Base-by-base conservation (phyloP, 345 rosid species). In the Linum trigynum region DNA sequence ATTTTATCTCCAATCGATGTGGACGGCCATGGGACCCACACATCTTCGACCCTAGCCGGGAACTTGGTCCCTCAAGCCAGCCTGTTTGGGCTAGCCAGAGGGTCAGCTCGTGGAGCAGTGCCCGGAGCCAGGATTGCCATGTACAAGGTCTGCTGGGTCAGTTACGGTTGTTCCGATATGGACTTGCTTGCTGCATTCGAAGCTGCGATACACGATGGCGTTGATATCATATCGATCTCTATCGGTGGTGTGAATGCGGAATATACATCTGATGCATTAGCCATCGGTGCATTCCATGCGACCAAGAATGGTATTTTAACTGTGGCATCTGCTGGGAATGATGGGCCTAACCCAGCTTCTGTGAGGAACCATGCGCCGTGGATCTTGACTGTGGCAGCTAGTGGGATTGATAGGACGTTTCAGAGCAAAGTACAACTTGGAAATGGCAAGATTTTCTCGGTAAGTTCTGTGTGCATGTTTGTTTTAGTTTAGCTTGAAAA, bases 331-430 rank as follows among this genome's bases (percentile, higher is more conserved):
- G 96, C 87, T 17, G 98, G 98, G 2, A 92, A 92, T 59, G 71
- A 80, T 14, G 98, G 97, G 7, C 97, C 98, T 0, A 62, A 50
- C 48, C 42, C 73, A 32, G 85, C 71, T 2, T 69, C 71, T 2
- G 81, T 92, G 5, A 71, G 74, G 6, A 92, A 92, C 78, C 86
- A 85, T 45, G 91, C 96, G 5, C 98, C 98, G 2, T 92, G 97
- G 98, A 69, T 90, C 12, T 15, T 92, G 63, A 92, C 98, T 0
- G 97, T 86, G 40, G 98, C 90, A 0, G 98, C 98, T 10, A 90
- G 89, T 7, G 90, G 89, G 6, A 90, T 84, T 10, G 85, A 92
- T 63, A 67, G 98, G 73, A 75, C 75, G 55, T 92, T 92, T 67
- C 72, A 59, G 79, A 92, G 91, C 77, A 77, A 67, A 65, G 72